phyloP scores from a whole-genome alignment of 1,139 yeast species.

The Suhomyces ambrosiae region DNA sequence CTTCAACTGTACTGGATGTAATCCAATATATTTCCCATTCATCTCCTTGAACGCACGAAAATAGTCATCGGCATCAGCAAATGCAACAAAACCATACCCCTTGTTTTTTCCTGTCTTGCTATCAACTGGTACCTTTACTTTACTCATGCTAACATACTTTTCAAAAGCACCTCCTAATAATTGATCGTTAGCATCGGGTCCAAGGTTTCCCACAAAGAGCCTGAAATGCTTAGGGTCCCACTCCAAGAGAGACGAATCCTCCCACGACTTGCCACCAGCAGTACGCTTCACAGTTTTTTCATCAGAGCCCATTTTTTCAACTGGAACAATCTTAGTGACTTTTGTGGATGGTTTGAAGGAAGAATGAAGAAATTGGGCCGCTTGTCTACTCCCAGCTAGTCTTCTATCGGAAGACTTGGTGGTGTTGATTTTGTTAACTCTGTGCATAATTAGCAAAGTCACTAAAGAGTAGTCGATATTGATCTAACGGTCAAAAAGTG shows the following conservation, averaged over 20 bases:
- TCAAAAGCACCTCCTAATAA: slow-evolving; percentile 53
- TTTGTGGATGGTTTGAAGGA: slow-evolving; percentile 11
- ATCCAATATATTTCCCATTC: slow-evolving; percentile 77
- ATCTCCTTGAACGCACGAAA: slow-evolving; percentile 70
- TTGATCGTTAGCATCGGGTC: slow-evolving; percentile 65
- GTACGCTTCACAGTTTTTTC: slow-evolving; percentile 39
- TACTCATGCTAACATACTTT: slow-evolving; percentile 51
- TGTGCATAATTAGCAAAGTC: too few relatives aligned
- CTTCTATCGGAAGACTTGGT: slow-evolving; percentile 55
- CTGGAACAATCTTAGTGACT: slow-evolving; percentile 1
- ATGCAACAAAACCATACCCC: slow-evolving; percentile 75
- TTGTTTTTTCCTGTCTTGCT: slow-evolving; percentile 46
- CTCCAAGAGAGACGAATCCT: slow-evolving; percentile 48
- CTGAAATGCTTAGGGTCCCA: slow-evolving; percentile 75
- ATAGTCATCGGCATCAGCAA: slow-evolving; percentile 62
- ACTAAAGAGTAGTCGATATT: too few relatives aligned
- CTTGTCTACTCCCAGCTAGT: slow-evolving; percentile 49
- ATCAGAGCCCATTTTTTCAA: background rate
- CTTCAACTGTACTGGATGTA: slow-evolving; percentile 70
- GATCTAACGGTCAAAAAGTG: too few relatives aligned
- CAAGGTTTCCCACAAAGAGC: slow-evolving; percentile 73
- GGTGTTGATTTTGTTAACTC: slow-evolving; percentile 32
- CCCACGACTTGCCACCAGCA: slow-evolving; percentile 53
- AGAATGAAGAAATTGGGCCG: slow-evolving; percentile 44
- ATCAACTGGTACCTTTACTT: slow-evolving; percentile 58